Conservation (phyloP, 2,329 filamentous ascomycete genomes). For the Xylariaceae sp. region DNA sequence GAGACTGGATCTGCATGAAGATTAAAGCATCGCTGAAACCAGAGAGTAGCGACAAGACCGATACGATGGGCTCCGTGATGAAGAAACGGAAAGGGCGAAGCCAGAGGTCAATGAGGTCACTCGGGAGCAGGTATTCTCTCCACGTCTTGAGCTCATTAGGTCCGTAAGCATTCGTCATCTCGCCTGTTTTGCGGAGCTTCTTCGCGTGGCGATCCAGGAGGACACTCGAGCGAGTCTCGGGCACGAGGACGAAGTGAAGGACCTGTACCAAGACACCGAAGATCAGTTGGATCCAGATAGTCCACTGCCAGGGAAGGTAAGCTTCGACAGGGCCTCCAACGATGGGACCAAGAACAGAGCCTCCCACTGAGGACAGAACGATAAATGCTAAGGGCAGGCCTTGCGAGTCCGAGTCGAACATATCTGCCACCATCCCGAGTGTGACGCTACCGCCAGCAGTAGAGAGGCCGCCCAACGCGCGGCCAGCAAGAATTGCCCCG, state of each 20-base stretch:
- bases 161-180: constrained; percentile 37
- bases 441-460: constrained; percentile 63
- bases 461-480: constrained; percentile 48
- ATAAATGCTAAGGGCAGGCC: constrained; percentile 59
- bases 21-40: constrained; percentile 62
- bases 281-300: constrained; percentile 59
- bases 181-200: constrained; percentile 43
- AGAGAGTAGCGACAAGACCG: constrained; percentile 52
- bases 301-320: constrained; percentile 51
- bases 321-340: constrained; percentile 49
- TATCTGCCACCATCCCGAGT: constrained; percentile 60
- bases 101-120: constrained; percentile 46
- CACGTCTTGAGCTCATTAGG: constrained; percentile 42
- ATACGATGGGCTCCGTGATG: constrained; percentile 57
- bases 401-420: constrained; percentile 54
- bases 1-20: constrained; percentile 63
- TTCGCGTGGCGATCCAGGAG: constrained; percentile 56
- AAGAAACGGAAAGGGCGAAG: constrained; percentile 60
- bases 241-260: constrained; percentile 49
- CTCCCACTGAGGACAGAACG: constrained; percentile 51
- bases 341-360: constrained; percentile 50
- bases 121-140: constrained; percentile 33
- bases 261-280: constrained; percentile 50
- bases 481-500: constrained; percentile 37
- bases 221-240: constrained; percentile 55